Base-by-base conservation (phyloP, 768 basidiomycete species). In the Leccinum boreale region DNA sequence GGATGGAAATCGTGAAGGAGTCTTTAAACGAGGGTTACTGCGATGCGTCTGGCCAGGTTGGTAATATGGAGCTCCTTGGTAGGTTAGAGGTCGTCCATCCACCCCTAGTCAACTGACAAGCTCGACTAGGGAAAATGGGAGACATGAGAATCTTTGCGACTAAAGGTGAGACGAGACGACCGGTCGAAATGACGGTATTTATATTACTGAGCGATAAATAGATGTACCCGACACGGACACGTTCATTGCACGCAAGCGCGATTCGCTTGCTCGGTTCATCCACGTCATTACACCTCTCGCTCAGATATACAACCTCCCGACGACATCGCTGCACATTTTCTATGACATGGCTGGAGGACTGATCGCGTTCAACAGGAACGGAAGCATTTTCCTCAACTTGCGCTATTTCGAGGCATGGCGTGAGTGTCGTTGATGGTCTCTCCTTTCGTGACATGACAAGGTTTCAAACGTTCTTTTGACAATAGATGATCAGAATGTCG, bases 341-440 rank as follows among this genome's bases (percentile, higher is more conserved):
- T 89, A 86, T 72, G 95, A 98, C 67, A 69, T 79, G 21, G 74
- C 77, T 5, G 95, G 96, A 1, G 86, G 85, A 2, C 74, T 90
- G 12, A 96, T 98, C 55, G 97, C 94, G 1, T 98, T 99, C 78
- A 99, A 98, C 70, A 79, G 94, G 26, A 85, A 85, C 50, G 93
- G 90, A 3, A 90, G 89, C 58, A 79, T 98, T 15, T 98, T 93
- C 73, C 73, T 97, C 58, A 98, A 97, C 69, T 74, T 93, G 23
- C 81, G 94, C 21, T 96, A 87, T 70, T 94, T 84, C 59, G 81
- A 90, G 66, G 82, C 87, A 51, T 94, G 92, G 91, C 94, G 90
- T 94, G 71, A 77, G 88, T 81, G n/a, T 24, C 36, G 36, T 17
- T 44, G 15, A 31, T 19, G 12, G 3, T 5, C 10, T 42, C 11